These are phyloP conservation scores for Heliamphora pulchella DNA, from an alignment of 179 eudicot species.

Conservation along the genomic window DNA sequence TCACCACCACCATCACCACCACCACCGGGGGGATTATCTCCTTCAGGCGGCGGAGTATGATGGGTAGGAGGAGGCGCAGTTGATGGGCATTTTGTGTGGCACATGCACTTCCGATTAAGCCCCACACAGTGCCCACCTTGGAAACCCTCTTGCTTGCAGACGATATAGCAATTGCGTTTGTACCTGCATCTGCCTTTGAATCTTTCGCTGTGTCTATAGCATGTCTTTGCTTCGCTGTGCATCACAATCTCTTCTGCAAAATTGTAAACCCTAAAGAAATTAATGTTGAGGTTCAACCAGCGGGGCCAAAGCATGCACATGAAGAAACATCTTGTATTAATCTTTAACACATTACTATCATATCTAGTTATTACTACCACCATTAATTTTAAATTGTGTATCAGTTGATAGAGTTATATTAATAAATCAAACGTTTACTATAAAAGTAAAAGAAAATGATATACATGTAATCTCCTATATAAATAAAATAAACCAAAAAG, in stretches of 20 bases:
- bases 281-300: too few relatives aligned
- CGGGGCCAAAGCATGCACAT: too few relatives aligned
- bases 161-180: neutral
- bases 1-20: neutral
- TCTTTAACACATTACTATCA: too few relatives aligned
- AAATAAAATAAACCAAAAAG: too few relatives aligned
- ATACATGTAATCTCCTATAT: too few relatives aligned
- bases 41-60: too few relatives aligned
- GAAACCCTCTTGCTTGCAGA: constrained; percentile 1
- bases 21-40: neutral
- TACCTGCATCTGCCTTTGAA: neutral
- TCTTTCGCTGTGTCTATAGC: neutral
- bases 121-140: neutral
- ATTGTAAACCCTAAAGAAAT: neutral
- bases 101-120: neutral
- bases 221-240: neutral
- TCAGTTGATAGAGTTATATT: too few relatives aligned
- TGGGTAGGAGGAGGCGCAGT: neutral
- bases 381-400: too few relatives aligned
- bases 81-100: neutral
- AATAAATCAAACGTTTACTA: too few relatives aligned
- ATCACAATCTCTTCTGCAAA: neutral
- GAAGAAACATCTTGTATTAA: too few relatives aligned
- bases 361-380: too few relatives aligned
- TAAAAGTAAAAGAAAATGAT: too few relatives aligned